A percentile compares a stretch with the other conserved stretches of the same genome.
These are phyloP conservation scores for Niveomyces coronatus DNA, from an alignment of 2,329 filamentous ascomycete species.

Conservation along the genomic window DNA sequence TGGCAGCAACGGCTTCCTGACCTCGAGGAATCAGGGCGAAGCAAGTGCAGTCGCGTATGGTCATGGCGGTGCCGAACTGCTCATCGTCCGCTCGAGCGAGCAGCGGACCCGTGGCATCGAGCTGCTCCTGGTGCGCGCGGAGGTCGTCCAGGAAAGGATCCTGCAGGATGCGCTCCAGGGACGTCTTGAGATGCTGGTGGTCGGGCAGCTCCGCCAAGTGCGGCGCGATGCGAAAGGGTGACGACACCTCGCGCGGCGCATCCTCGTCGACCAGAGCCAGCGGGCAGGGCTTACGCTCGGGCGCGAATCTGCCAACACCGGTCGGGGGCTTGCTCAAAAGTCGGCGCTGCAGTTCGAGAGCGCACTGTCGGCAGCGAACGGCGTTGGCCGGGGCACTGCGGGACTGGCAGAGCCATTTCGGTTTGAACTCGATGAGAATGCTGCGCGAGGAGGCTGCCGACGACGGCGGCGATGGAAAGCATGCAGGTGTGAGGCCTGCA, in stretches of 20 bases:
- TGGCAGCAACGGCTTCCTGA: slow-evolving; percentile 15
- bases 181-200: slow-evolving; percentile 18
- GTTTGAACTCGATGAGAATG: slow-evolving; percentile 62
- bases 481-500: no score
- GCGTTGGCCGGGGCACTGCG: slow-evolving; percentile 55
- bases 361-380: slow-evolving; percentile 65
- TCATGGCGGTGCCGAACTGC: slow-evolving; percentile 63
- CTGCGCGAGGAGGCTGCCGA: slow-evolving; percentile 16
- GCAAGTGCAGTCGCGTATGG: slow-evolving; percentile 67
- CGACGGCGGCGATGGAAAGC: slow-evolving; percentile 18
- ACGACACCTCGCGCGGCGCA: slow-evolving; percentile 32
- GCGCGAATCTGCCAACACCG: slow-evolving; percentile 16
- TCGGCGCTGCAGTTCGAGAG: slow-evolving; percentile 34
- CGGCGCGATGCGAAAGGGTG: slow-evolving; percentile 30
- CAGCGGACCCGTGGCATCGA: slow-evolving; percentile 35
- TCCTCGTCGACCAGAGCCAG: slow-evolving; percentile 49
- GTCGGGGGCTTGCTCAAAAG: slow-evolving; percentile 23
- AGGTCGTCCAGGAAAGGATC: slow-evolving; percentile 26
- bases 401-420: slow-evolving; percentile 74
- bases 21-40: slow-evolving; percentile 53
- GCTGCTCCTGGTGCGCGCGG: slow-evolving; percentile 27
- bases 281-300: slow-evolving; percentile 47
- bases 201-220: slow-evolving; percentile 18
- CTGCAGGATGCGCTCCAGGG: slow-evolving; percentile 20
- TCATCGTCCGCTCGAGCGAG: slow-evolving; percentile 28